Base-by-base conservation (phyloP, 148 eudicot genomes). In the Rhododendron kiyosumense region DNA sequence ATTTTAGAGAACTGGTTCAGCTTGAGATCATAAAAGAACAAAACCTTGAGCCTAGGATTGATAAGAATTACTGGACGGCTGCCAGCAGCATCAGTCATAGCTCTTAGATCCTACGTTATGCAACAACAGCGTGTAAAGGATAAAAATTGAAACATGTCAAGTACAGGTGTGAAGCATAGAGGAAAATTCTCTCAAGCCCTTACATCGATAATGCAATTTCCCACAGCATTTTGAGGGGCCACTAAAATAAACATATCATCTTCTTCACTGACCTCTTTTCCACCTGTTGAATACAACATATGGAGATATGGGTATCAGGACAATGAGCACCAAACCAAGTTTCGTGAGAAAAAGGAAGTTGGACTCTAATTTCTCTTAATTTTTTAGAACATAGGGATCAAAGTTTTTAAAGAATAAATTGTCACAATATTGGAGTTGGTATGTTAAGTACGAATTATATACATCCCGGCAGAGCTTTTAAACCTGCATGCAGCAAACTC, bases 141-240 rank as follows among this genome's bases (percentile, higher is more conserved):
- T 2, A 54, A 63, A 59, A 45, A 84, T 22, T 18, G 52, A 45
- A 48, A 51, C 24, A 75, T 71, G 49, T 76, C 5, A 38, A 65
- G 49, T 71, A 67, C 75, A 74, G 76, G 34, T 36, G 61, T 41
- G 54, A 30, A 34, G 6, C 52, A 52, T 43, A 4, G 38, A 41
- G 43, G 79, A 22, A 65, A 30, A 51, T 41, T 67, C n/a, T 57
- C 12, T 77, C 51, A 79, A 87, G 81, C 61, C 74, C 94, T 91
- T 88, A 97, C 99, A 87, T 92, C 96, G 80, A 97, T 95, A 71
- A 97, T 97, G 82, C 99, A 97, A 89, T 97, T 97, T 83, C 99
- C 99, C 73, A 97, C 92, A 26, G 99, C 99, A 93, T 97, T 97
- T 88, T 97, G 99, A 43, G 99, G 99, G 89, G 99, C 99, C 87